Evolutionary conservation across 495 filamentous ascomycete genomes (phyloP), one percentile per base, ranked within the genome.

Genomic region (Letharia lupina): DNA sequence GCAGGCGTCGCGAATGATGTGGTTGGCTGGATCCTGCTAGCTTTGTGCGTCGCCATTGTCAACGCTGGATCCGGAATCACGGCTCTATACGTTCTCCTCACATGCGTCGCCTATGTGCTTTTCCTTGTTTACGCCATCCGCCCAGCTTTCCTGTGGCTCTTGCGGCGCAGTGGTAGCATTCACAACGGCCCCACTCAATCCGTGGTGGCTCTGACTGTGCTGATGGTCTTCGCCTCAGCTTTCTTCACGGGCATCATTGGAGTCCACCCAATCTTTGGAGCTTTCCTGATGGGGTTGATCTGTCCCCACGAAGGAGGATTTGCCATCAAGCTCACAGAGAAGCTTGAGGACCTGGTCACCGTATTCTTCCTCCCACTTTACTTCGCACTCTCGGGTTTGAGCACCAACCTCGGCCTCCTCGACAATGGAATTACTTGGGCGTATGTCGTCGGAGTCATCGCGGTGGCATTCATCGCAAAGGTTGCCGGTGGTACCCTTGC

Each of bases 1-100:
- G 94, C 94, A 13, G 94, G 94, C 44, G 93, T 97, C 41, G 93
- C 93, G 13, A 98, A 98, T 68, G 94, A 98, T 71, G 92, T 98
- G 33, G 85, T 91, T 13, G 94, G 93, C 48, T 98, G 93, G 93
- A 86, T 98, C 68, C 79, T 98, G 39, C 86, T 98, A 11, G 93
- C 93, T 4, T 85, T 98, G 47, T 97, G 93, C 71, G 93, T 98
- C 44, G 91, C 93, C 4, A 77, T 98, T 62, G 94, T 96, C 61
- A 98, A 98, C 71, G 91, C 92, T 20, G 86, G 85, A 48, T 87
- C 81, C 64, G 94, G 94, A 3, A 71, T 98, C 33, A 89, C 91
- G 7, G 93, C 94, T 7, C 81, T 98, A 10, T 98, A 87, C 74
- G 91, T 96, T 13, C 77, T 98, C 15, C 81, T 98, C 16, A 84